phyloP scores from a whole-genome alignment of 441 rosid genomes.

The Adansonia grandidieri region DNA sequence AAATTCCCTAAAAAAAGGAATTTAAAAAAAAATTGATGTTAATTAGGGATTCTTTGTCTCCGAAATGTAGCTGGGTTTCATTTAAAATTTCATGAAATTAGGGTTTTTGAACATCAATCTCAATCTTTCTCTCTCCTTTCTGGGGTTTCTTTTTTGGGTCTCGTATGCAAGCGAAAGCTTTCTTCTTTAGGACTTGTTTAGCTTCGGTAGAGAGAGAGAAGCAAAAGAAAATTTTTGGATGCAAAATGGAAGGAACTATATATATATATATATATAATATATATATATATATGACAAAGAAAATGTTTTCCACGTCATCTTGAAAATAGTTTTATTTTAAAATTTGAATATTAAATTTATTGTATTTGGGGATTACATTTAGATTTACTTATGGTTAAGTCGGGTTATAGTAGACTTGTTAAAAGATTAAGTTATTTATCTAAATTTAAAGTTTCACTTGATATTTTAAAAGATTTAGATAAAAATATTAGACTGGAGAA shows the following conservation, averaged over 20 bases:
- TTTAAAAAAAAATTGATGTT: neutral
- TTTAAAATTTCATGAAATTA: conserved; percentile 19
- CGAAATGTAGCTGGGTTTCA: conserved; percentile 16
- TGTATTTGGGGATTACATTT: too few species aligned
- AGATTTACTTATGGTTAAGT: too few species aligned
- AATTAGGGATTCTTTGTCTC: neutral
- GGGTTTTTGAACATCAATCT: conserved; percentile 29
- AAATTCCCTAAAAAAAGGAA: neutral
- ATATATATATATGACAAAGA: neutral
- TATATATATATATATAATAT: neutral
- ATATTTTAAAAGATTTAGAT: too few species aligned
- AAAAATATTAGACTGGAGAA: too few species aligned
- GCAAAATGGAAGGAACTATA: neutral
- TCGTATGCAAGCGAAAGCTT: neutral
- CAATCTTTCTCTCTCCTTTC: conserved; percentile 9
- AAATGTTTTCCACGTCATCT: neutral
- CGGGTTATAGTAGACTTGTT: too few species aligned
- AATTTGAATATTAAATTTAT: too few species aligned
- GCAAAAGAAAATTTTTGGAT: neutral
- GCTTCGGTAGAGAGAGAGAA: neutral
- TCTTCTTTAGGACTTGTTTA: conserved; percentile 4
- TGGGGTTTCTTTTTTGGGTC: neutral
- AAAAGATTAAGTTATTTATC: too few species aligned
- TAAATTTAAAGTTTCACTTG: too few species aligned
- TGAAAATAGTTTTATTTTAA: neutral